These are phyloP conservation scores for Nelumbo lutea DNA, from an alignment of 164 flowering plant genomes.

Conservation along the genomic window DNA sequence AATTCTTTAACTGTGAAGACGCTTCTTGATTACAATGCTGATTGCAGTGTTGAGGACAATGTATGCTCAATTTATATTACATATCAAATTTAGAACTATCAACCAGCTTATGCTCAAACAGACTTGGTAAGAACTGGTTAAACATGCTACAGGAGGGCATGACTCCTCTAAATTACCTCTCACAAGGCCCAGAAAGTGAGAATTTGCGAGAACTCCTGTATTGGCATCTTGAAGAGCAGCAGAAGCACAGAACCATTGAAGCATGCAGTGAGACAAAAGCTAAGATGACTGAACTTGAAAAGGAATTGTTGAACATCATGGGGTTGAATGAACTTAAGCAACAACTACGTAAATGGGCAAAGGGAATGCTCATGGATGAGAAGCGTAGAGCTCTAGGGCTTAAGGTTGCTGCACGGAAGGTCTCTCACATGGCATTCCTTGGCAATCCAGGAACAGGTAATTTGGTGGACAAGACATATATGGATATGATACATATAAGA, in stretches of 20 bases:
- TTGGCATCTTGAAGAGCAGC: constrained; percentile 70
- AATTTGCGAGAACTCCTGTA: constrained; percentile 63
- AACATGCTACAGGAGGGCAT: constrained; percentile 57
- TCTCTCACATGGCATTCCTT: constrained; percentile 98
- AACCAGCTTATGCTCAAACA: not conserved
- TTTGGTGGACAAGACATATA: not conserved
- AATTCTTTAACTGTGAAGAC: constrained; percentile 68
- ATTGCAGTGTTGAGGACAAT: constrained; percentile 81
- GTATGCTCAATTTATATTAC: constrained; percentile 27
- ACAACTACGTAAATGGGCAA: constrained; percentile 94
- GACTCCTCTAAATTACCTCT: constrained; percentile 85
- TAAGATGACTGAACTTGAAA: constrained; percentile 86
- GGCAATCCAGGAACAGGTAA: constrained; percentile 99
- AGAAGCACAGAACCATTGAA: constrained; percentile 68
- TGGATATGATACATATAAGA: too few species aligned
- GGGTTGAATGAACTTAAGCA: constrained; percentile 79
- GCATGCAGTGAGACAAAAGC: constrained; percentile 80
- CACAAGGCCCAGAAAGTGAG: constrained; percentile 63
- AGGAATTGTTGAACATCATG: constrained; percentile 59
- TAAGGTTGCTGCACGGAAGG: constrained; percentile 66
- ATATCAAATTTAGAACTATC: not conserved
- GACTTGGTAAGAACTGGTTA: not conserved
- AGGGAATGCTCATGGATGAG: constrained; percentile 98
- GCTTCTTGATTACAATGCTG: constrained; percentile 76
- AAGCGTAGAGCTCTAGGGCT: constrained; percentile 90